phyloP scores from a whole-genome alignment of 805 yeast genomes.

The Starmera pachycereana region DNA sequence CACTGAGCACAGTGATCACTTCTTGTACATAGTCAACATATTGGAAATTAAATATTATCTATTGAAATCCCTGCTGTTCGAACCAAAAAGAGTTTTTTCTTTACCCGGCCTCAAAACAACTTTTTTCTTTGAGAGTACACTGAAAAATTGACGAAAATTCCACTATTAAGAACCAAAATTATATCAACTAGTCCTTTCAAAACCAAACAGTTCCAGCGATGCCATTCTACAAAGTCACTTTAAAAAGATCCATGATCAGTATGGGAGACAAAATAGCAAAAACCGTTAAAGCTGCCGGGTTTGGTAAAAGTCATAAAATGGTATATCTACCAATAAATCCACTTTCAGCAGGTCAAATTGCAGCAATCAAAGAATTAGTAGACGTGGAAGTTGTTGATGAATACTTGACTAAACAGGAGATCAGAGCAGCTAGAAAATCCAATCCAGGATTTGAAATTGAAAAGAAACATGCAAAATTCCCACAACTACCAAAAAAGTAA shows the following conservation, averaged over 20 bases:
- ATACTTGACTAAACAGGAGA: conserved; percentile 37
- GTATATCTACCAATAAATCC: conserved; percentile 68
- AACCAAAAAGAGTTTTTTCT: not conserved
- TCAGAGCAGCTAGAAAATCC: conserved; percentile 41
- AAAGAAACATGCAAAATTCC: conserved; percentile 8
- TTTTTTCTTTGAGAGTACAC: not conserved
- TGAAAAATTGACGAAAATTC: not conserved
- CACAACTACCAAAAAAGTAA: not conserved
- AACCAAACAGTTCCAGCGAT: conserved; percentile 13
- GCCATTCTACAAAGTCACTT: conserved; percentile 58
- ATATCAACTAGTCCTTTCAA: too few relatives aligned
- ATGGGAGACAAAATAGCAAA: conserved; percentile 58
- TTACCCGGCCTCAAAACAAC: not conserved
- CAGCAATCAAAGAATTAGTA: conserved; percentile 77
- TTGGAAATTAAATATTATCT: too few relatives aligned
- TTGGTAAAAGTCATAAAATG: conserved; percentile 61
- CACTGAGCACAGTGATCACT: too few relatives aligned
- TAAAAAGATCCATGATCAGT: conserved; percentile 77
- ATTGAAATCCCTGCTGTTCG: not conserved
- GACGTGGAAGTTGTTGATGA: conserved; percentile 63
- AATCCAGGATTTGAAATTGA: conserved; percentile 55
- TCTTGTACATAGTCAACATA: too few relatives aligned
- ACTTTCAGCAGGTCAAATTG: conserved; percentile 75
- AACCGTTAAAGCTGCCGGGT: conserved; percentile 64
- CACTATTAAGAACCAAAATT: not conserved